Percentiles rank a stretch among this genome's conserved stretches.
These are phyloP conservation scores for Lachnellula arida DNA, from an alignment of 2,329 filamentous ascomycete species.

Conservation along the genomic window DNA sequence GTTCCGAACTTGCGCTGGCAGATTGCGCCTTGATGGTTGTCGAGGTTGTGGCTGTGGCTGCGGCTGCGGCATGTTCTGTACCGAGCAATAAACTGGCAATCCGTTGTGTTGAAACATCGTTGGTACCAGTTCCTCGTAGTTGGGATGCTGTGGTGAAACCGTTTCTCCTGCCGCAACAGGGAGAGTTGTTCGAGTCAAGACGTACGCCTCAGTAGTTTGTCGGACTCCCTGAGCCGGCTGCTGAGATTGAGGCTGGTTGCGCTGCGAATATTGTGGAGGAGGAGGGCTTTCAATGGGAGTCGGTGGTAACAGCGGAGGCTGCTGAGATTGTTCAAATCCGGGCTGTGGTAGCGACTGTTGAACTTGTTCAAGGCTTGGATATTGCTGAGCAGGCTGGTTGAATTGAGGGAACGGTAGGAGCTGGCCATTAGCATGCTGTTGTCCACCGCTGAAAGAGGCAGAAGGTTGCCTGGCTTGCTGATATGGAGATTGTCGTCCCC, in stretches of 20 bases:
- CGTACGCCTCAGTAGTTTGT: neutral
- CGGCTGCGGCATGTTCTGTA: neutral
- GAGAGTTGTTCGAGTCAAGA: neutral
- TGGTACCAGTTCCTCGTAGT: neutral
- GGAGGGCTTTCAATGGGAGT: too few species aligned
- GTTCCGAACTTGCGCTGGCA: neutral
- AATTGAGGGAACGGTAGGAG: too few species aligned
- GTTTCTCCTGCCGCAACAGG: neutral
- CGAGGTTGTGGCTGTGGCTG: neutral
- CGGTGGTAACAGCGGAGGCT: too few species aligned
- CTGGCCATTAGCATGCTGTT: too few species aligned
- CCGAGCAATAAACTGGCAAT: neutral
- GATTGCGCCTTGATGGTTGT: neutral
- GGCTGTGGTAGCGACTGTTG: too few species aligned
- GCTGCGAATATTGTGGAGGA: neutral
- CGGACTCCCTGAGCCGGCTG: too few species aligned
- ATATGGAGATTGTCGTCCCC: too few species aligned
- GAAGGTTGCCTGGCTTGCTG: too few species aligned
- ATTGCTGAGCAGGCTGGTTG: too few species aligned
- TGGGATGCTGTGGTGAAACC: neutral
- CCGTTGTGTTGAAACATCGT: neutral
- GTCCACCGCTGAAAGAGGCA: too few species aligned
- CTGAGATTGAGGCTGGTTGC: neutral
- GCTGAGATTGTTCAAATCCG: too few species aligned
- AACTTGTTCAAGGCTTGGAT: too few species aligned